Percentiles rank a stretch among this genome's conserved stretches.
These are phyloP conservation scores for Wallacemonas rigidus DNA, from an alignment of 208 protist genomes.

Conservation along the genomic window DNA sequence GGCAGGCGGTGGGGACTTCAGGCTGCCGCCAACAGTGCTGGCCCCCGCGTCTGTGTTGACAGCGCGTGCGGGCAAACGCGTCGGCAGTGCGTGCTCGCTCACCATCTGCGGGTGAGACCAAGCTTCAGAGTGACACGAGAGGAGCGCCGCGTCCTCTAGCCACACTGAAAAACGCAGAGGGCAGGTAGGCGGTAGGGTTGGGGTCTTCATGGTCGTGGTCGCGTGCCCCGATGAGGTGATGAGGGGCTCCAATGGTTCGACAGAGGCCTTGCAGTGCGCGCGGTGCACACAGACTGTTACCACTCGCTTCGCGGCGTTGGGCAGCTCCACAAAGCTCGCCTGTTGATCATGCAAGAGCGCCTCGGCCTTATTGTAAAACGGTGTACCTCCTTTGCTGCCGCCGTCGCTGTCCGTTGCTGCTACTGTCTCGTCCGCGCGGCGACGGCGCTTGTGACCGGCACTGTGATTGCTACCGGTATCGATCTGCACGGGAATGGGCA, in stretches of 20 bases:
- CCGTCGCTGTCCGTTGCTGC: background rate
- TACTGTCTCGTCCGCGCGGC: background rate
- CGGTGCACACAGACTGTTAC: slow-evolving; percentile 67
- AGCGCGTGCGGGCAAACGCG: slow-evolving; percentile 8
- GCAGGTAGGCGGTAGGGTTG: slow-evolving; percentile 21
- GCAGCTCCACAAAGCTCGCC: slow-evolving; percentile 18
- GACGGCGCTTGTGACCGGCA: background rate
- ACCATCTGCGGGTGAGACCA: background rate
- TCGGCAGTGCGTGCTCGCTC: background rate
- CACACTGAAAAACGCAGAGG: slow-evolving; percentile 32
- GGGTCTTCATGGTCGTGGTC: background rate
- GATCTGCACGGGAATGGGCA: slow-evolving; percentile 33
- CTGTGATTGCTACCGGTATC: background rate
- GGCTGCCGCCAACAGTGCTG: background rate
- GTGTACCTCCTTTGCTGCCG: background rate
- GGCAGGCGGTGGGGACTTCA: background rate
- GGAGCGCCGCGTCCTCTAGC: slow-evolving; percentile 55
- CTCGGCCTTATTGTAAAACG: slow-evolving; percentile 23
- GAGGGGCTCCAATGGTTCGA: slow-evolving; percentile 14
- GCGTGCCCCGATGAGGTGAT: background rate
- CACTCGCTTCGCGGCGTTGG: slow-evolving; percentile 15
- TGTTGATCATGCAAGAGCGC: slow-evolving; percentile 21
- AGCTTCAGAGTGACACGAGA: background rate
- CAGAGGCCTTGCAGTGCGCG: slow-evolving; percentile 42
- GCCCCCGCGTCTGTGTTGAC: slow-evolving; percentile 12